Evolutionary conservation across 495 filamentous ascomycete genomes (phyloP), one percentile per base, ranked within the genome.

Genomic region (Astrothelium subdiscretum): DNA sequence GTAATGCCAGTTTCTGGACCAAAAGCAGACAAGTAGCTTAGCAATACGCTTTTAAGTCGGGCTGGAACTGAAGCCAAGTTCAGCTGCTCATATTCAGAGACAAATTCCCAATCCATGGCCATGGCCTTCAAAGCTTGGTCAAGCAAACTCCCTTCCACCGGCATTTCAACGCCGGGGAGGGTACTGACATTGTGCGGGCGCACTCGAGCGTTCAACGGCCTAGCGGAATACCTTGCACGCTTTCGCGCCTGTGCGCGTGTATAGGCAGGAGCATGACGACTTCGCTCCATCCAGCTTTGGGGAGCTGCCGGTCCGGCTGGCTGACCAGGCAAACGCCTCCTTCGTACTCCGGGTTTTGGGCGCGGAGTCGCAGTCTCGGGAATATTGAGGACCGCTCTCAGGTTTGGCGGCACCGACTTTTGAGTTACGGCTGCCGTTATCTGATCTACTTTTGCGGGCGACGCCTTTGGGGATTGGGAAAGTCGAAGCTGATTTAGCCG

Each of bases 261-360:
- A 35, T 59, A 26, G 15, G 57, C 3, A 8, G 57, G 57, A 6
- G 57, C 57, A 42, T 59, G 57, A 32, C 20, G 42, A 62, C 60
- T 62, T 1, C 31, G 48, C 48, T 54, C 48, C 12, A 87, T 67
- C 89, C 89, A 94, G 67, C 87, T 90, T 31, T 76, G 77, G 1
- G 89, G 89, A 22, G 88, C 77, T 10, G 87, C 80, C 3, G 89
- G 89, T 0, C 89, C 89, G 1, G 87, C 74, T 0, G 82, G 81
- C 18, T 54, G 48, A 24, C 24, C 48, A 77, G 70, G 62, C 83
- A 78, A 63, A 74, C 60, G 31, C 13, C 63, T 57, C 51, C 74
- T 68, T 31, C 79, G 73, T 59, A 70, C 68, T 59, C 77, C 78
- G 26, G 78, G 77, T 51, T 87, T 84, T 32, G 87, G 87, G 18